phyloP scores from a whole-genome alignment of 2,329 filamentous ascomycete species.

The Talaromyces sp. region DNA sequence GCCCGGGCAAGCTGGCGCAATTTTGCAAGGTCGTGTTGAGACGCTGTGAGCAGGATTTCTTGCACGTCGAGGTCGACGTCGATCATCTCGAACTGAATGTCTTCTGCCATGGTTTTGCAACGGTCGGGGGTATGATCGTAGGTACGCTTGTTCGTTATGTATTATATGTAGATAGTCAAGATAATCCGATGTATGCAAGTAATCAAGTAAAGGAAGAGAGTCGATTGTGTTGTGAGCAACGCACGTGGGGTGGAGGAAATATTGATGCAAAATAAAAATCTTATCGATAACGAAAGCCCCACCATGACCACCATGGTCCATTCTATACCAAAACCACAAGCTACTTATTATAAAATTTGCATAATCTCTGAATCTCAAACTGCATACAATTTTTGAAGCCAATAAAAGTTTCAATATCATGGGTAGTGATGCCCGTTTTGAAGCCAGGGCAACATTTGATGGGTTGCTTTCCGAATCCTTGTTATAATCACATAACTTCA shows the following conservation, averaged over 20 bases:
- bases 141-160: neutral
- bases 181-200: neutral
- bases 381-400: neutral
- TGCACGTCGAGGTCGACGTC: slow-evolving; percentile 42
- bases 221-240: neutral
- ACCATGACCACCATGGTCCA: no score
- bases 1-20: slow-evolving; percentile 64
- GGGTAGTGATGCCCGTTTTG: neutral
- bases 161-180: neutral
- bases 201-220: neutral
- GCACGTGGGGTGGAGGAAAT: neutral
- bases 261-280: neutral
- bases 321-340: neutral
- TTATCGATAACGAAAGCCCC: neutral
- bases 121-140: no score
- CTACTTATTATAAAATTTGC: neutral
- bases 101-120: slow-evolving; percentile 1
- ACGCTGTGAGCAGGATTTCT: slow-evolving; percentile 59
- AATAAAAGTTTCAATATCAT: neutral
- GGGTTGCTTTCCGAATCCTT: no score
- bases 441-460: neutral
- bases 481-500: neutral
- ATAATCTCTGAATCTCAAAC: neutral
- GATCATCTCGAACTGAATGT: slow-evolving; percentile 6
- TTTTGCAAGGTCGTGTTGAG: slow-evolving; percentile 60